These are phyloP conservation scores for Aquilaria agallochum DNA, from an alignment of 441 rosid genomes.

Conservation along the genomic window DNA sequence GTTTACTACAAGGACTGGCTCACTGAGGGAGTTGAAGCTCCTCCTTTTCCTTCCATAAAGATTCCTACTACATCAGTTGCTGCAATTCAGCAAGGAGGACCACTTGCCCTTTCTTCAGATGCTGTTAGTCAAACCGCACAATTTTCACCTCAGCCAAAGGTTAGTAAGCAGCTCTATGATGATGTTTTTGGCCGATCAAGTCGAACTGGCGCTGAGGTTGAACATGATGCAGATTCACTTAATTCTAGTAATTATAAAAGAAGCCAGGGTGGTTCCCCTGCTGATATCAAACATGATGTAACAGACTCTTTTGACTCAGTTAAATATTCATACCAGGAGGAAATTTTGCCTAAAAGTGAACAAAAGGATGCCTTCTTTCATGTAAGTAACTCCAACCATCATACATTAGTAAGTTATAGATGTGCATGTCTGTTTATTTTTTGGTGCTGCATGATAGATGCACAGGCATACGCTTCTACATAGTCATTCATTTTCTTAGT, in stretches of 20 bases:
- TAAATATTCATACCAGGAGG: constrained; percentile 24
- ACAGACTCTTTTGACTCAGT: constrained; percentile 29
- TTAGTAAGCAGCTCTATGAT: constrained; percentile 52
- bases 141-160: constrained; percentile 46
- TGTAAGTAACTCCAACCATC: constrained; percentile 27
- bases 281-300: constrained; percentile 30
- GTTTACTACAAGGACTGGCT: constrained; percentile 73
- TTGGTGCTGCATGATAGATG: too few species aligned
- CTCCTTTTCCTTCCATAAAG: constrained; percentile 43
- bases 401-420: too few species aligned
- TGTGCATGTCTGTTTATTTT: too few species aligned
- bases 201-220: constrained; percentile 26
- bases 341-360: constrained; percentile 16
- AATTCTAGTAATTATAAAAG: constrained; percentile 14
- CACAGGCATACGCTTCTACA: too few species aligned
- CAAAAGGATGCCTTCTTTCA: constrained; percentile 24
- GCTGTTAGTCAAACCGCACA: constrained; percentile 27
- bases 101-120: constrained; percentile 29
- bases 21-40: constrained; percentile 47
- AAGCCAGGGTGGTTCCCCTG: constrained; percentile 32
- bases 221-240: constrained; percentile 18
- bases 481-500: too few species aligned
- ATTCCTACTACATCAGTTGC: constrained; percentile 37
- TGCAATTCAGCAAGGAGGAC: constrained; percentile 20
- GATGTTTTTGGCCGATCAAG: constrained; percentile 30